phyloP scores from a whole-genome alignment of 2,329 filamentous ascomycete genomes.

The Juglanconis sp. region DNA sequence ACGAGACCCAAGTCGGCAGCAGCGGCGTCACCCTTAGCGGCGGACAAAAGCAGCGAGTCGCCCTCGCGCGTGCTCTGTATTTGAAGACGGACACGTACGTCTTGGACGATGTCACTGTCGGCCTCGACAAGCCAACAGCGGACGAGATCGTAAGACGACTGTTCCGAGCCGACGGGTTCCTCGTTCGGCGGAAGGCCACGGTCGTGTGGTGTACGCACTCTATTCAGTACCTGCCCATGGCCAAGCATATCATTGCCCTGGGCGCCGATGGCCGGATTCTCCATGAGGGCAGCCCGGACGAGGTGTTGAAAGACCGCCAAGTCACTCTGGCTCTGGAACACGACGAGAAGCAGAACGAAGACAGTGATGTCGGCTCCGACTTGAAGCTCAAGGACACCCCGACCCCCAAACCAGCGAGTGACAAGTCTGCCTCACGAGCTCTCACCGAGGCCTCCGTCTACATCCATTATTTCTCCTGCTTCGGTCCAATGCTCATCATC shows the following conservation, averaged over 20 bases:
- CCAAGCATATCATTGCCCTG: background rate
- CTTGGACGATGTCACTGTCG: conserved; percentile 11
- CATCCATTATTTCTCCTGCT: conserved; percentile 11
- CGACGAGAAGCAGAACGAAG: background rate
- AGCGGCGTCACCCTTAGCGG: conserved; percentile 41
- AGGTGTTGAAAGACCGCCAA: background rate
- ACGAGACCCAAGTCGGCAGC: conserved; percentile 37
- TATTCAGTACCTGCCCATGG: conserved; percentile 20
- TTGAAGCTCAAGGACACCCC: background rate
- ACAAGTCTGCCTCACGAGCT: background rate
- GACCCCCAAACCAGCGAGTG: background rate
- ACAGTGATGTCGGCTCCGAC: background rate
- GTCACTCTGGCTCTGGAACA: background rate
- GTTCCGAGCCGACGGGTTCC: conserved; percentile 4
- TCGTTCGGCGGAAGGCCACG: conserved; percentile 28
- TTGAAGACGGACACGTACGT: conserved; percentile 4
- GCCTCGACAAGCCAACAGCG: conserved; percentile 9
- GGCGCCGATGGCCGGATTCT: background rate
- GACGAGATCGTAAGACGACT: background rate
- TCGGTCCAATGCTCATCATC: conserved; percentile 2
- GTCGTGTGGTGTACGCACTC: conserved; percentile 34
- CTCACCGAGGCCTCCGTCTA: conserved; percentile 6
- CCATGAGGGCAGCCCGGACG: background rate
- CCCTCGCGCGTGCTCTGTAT: conserved; percentile 15
- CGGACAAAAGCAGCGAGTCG: conserved; percentile 35